Percentiles rank a stretch among this genome's conserved stretches.
Evolutionary conservation across 768 basidiomycete genomes (phyloP).

Genomic region (Cyclocybe aegerita): DNA sequence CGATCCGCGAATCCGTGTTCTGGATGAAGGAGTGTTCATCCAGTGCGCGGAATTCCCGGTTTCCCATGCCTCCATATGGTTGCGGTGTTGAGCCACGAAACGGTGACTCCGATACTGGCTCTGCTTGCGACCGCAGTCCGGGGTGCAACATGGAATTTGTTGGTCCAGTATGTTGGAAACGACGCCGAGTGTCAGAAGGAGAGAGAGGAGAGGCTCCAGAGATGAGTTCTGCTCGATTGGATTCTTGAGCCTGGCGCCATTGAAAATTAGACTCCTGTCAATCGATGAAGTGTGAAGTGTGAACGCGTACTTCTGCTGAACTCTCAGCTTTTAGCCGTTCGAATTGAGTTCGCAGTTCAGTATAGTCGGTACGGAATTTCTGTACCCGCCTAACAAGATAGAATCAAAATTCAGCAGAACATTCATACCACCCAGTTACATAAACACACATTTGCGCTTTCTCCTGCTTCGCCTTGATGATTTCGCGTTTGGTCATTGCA

Average conservation of each 20-base stretch:
- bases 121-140: slow-evolving; percentile 46
- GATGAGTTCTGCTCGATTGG: slow-evolving; percentile 67
- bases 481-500: slow-evolving; percentile 93
- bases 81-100: slow-evolving; percentile 65
- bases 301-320: slow-evolving; percentile 39
- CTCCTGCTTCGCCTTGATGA: slow-evolving; percentile 94
- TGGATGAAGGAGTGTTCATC: slow-evolving; percentile 89
- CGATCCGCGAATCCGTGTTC: slow-evolving; percentile 76
- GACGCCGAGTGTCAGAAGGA: slow-evolving; percentile 63
- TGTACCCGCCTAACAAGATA: slow-evolving; percentile 72
- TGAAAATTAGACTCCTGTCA: not conserved
- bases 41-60: slow-evolving; percentile 77
- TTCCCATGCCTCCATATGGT: slow-evolving; percentile 39
- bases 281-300: not conserved
- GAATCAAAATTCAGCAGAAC: not conserved
- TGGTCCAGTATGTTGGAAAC: slow-evolving; percentile 50
- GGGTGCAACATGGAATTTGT: slow-evolving; percentile 55
- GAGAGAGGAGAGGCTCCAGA: slow-evolving; percentile 40
- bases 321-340: slow-evolving; percentile 72
- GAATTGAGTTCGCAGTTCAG: slow-evolving; percentile 80
- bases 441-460: slow-evolving; percentile 82
- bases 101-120: slow-evolving; percentile 75
- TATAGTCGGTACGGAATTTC: slow-evolving; percentile 87
- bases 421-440: not conserved
- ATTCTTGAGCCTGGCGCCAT: slow-evolving; percentile 48